phyloP scores from a whole-genome alignment of 2,329 filamentous ascomycete genomes.

The Aspergillus terreus region DNA sequence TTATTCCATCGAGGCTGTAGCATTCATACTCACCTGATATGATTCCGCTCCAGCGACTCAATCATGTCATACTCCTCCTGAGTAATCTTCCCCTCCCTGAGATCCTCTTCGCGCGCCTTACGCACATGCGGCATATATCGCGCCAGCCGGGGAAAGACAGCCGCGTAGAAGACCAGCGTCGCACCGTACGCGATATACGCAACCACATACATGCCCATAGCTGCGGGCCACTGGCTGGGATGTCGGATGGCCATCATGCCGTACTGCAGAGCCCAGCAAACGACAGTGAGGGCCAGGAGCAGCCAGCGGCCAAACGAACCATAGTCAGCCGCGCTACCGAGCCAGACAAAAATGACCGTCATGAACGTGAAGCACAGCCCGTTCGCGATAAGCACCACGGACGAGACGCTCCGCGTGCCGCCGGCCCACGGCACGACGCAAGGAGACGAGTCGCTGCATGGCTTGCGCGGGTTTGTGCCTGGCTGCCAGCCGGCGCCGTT shows the following conservation, averaged over 20 bases:
- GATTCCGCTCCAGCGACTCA: slow-evolving; percentile 41
- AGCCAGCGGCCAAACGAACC: slow-evolving; percentile 41
- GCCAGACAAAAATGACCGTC: slow-evolving; percentile 41
- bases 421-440: slow-evolving; percentile 41
- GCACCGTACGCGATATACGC: slow-evolving; percentile 40
- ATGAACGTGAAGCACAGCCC: slow-evolving; percentile 42
- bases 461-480: slow-evolving; percentile 26
- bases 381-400: slow-evolving; percentile 40
- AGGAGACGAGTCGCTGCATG: slow-evolving; percentile 30
- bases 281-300: slow-evolving; percentile 36
- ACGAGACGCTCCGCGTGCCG: slow-evolving; percentile 35
- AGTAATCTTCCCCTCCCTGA: slow-evolving; percentile 35
- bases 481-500: slow-evolving; percentile 38
- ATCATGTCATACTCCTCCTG: slow-evolving; percentile 39
- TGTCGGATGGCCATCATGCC: slow-evolving; percentile 37
- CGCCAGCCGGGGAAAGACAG: slow-evolving; percentile 38
- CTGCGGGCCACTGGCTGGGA: slow-evolving; percentile 38
- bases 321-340: slow-evolving; percentile 43
- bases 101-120: slow-evolving; percentile 39
- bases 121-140: slow-evolving; percentile 41
- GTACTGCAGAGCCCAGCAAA: slow-evolving; percentile 42
- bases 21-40: slow-evolving; percentile 29
- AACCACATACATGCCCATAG: slow-evolving; percentile 41
- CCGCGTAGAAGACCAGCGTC: slow-evolving; percentile 42
- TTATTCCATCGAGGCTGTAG: neutral